Base-by-base conservation (phyloP, 192 early-diverging fungal species). In the Rhizophagus sp. region DNA sequence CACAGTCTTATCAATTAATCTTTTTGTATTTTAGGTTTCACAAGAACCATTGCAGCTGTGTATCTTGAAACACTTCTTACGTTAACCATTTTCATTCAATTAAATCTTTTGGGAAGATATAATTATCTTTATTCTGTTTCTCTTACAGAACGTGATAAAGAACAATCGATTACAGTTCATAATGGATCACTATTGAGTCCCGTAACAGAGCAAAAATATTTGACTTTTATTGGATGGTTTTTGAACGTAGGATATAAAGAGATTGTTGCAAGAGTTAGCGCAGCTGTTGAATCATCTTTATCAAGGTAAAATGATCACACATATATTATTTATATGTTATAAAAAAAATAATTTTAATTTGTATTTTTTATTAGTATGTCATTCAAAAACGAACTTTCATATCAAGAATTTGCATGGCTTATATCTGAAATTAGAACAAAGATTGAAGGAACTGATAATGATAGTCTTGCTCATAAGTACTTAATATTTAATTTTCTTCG, bases 181-280 rank as follows among this genome's bases (percentile, higher is more conserved):
- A 73, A 69, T 25, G 84, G 82, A 66, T 75, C 76, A 30, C 75
- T 76, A 0, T 67, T 85, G n/a, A 80, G 76, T 17, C 74, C 80
- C 15, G 76, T 82, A 30, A 86, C 84, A 11, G 96, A 98, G 83
- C 89, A 94, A 79, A 89, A 92, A 85, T 99, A 94, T 83, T 80
- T 99, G 82, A 95, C 93, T 71, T 92, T 95, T 80, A 94, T 88
- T 80, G 97, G 96, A 95, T 98, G 93, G 91, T 85, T 99, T 34
- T 80, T 99, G 73, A 93, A 98, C 80, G 88, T 90, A 72, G 97
- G 97, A 0, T 97, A 96, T 94, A 92, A 89, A 76, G 81, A 84
- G 69, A 88, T 90, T 76, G 90, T 92, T 77, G 88, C 86, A n/a
- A 83, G 87, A 65, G 91, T 98, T 50, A 81, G 87, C 25, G 77